Evolutionary conservation across 768 basidiomycete species (phyloP).

Genomic region (Suillus ampliporus): DNA sequence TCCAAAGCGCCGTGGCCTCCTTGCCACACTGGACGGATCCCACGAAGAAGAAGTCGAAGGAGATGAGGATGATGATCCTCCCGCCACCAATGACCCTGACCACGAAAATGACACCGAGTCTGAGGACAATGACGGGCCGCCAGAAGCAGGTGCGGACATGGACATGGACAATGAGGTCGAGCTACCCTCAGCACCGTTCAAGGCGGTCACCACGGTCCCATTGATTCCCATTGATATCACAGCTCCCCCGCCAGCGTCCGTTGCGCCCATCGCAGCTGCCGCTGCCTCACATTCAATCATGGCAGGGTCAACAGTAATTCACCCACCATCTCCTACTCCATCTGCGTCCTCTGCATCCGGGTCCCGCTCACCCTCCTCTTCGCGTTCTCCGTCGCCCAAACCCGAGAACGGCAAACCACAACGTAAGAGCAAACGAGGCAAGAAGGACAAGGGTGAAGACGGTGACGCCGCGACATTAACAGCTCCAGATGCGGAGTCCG

Average conservation of each 20-base stretch:
- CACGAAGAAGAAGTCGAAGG: slow-evolving; percentile 18
- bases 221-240: slow-evolving; percentile 15
- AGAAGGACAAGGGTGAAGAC: slow-evolving; percentile 23
- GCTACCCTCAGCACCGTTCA: slow-evolving; percentile 21
- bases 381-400: slow-evolving; percentile 48
- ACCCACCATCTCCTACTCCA: slow-evolving; percentile 43
- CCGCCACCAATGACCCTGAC: slow-evolving; percentile 11
- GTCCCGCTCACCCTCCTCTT: slow-evolving; percentile 39
- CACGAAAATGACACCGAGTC: slow-evolving; percentile 37
- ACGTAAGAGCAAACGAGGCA: slow-evolving; percentile 27
- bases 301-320: slow-evolving; percentile 48
- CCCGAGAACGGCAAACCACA: slow-evolving; percentile 29
- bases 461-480: not conserved
- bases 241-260: slow-evolving; percentile 25
- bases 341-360: slow-evolving; percentile 43
- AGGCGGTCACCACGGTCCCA: slow-evolving; percentile 5
- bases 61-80: slow-evolving; percentile 23
- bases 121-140: slow-evolving; percentile 29
- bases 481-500: not conserved
- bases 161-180: slow-evolving; percentile 24
- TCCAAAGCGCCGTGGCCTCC: slow-evolving; percentile 5
- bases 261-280: slow-evolving; percentile 38
- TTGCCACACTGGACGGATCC: not conserved
- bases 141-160: slow-evolving; percentile 25
- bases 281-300: slow-evolving; percentile 55